phyloP scores from a whole-genome alignment of 352 stramenopile genomes.

The Phytophthora sp. region DNA sequence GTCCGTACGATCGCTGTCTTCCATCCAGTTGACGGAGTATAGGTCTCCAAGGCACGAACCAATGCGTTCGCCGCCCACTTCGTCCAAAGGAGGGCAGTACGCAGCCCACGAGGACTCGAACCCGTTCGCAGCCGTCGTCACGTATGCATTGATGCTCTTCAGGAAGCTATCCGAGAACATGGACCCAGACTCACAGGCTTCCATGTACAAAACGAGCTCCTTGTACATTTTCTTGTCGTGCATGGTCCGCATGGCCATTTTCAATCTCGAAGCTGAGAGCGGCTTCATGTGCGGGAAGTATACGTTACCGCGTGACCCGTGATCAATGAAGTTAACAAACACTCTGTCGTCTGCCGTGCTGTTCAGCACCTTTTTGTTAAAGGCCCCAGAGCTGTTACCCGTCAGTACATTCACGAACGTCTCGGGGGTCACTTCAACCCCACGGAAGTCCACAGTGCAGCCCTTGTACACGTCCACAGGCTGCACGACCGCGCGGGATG shows the following conservation, averaged over 20 bases:
- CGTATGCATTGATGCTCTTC: constrained; percentile 85
- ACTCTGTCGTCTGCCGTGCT: constrained; percentile 87
- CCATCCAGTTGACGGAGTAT: constrained; percentile 93
- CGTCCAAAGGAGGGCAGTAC: constrained; percentile 87
- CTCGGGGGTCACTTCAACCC: constrained; percentile 82
- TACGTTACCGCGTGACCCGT: constrained; percentile 86
- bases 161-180: constrained; percentile 89
- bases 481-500: constrained; percentile 26
- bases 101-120: constrained; percentile 90
- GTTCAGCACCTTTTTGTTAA: constrained; percentile 84
- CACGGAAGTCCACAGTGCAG: constrained; percentile 80
- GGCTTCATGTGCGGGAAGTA: constrained; percentile 81
- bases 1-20: constrained; percentile 88
- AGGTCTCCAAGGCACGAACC: constrained; percentile 88
- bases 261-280: constrained; percentile 74
- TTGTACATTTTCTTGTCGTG: constrained; percentile 87
- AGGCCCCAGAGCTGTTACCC: constrained; percentile 65
- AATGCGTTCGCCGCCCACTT: constrained; percentile 72
- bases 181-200: constrained; percentile 92
- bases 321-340: constrained; percentile 94
- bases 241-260: constrained; percentile 81
- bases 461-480: constrained; percentile 89
- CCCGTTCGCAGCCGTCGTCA: constrained; percentile 89
- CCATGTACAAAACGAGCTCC: constrained; percentile 92
- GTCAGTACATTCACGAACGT: constrained; percentile 90